Evolutionary conservation across 495 filamentous ascomycete genomes (phyloP), one percentile per base, ranked within the genome.

Genomic region (Sordaria brevicollis): DNA sequence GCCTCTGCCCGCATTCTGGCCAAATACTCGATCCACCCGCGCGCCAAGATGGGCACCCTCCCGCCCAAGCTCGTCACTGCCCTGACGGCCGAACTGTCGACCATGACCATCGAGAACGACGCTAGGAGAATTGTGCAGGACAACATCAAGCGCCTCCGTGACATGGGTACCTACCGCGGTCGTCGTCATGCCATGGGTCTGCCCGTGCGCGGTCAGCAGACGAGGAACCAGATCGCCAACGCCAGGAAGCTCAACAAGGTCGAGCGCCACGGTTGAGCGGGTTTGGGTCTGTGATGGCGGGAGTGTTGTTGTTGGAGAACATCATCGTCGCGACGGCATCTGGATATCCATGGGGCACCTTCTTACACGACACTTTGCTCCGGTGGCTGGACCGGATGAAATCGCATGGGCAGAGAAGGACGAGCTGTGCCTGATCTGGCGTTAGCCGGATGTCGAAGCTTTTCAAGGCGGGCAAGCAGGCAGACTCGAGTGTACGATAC

Each of bases 91-190:
- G 91, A 93, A 75, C 84, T 99, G 41, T 92, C 94, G 7, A 89
- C 88, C 11, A 93, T 99, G 93, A 96, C 90, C 49, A 93, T 97
- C 71, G 96, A 98, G 79, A 97, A 92, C 75, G 94, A 99, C 73
- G 83, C 96, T 70, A 83, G 88, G 76, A 84, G 89, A 78, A 83
- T 92, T 67, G 74, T 97, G 43, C 81, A 87, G 73, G 93, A 97
- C 35, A 92, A 98, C 76, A 96, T 99, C 74, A 86, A 85, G 75
- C 86, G 95, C 37, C 76, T 99, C 78, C 89, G 90, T 77, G 94
- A 97, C 78, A 97, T 96, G 81, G 94, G 94, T 37, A 88, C 91
- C 13, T 96, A 97, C 80, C 83, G 96, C 39, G 95, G 95, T 68
- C 87, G 92, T 78, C 83, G 96, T 71, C 95, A 99, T 85, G 94